Evolutionary conservation across 805 yeast genomes (phyloP).

Genomic region (Candida stauntonica): DNA sequence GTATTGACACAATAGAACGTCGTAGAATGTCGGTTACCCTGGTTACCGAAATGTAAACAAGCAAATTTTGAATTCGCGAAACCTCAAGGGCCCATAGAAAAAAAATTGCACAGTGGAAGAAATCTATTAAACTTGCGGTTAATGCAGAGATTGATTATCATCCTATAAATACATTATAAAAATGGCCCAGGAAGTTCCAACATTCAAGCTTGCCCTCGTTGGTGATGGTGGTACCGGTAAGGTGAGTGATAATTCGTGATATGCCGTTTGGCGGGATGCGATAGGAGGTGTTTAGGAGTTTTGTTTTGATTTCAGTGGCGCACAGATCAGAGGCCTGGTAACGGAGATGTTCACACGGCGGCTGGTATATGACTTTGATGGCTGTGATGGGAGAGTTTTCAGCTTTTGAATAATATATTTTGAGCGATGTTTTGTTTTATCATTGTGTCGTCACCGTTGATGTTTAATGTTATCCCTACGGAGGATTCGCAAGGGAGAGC

Average conservation of each 20-base stretch:
- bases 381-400: no score
- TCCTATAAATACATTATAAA: slow-evolving; percentile 2
- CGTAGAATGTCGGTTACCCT: background rate
- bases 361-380: no score
- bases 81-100: background rate
- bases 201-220: slow-evolving; percentile 96
- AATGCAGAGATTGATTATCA: background rate
- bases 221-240: slow-evolving; percentile 99
- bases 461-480: no score
- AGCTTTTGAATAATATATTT: no score
- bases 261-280: background rate
- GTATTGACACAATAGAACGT: background rate
- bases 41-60: background rate
- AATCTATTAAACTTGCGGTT: background rate
- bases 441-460: no score
- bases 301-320: background rate
- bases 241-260: slow-evolving; percentile 35
- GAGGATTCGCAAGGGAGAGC: no score
- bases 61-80: slow-evolving; percentile 2
- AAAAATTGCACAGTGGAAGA: background rate
- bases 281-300: background rate
- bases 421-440: no score
- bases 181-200: slow-evolving; percentile 82
- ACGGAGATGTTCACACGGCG: no score
- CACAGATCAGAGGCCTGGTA: slow-evolving; percentile 2